Conservation (phyloP, 2,329 filamentous ascomycete genomes). For the Truncatella angustata region DNA sequence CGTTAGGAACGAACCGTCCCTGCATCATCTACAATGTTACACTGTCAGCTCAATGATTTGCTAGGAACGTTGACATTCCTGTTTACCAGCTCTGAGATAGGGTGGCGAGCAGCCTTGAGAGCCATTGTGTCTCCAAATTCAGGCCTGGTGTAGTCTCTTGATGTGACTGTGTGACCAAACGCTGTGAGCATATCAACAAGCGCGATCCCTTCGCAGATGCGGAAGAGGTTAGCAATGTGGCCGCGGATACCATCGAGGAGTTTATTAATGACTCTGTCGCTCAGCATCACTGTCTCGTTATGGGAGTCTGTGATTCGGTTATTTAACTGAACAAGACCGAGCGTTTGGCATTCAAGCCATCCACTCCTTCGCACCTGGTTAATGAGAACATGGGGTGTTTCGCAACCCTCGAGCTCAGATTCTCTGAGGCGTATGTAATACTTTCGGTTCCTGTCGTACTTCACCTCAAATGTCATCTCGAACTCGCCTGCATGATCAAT, state of each 20-base stretch:
- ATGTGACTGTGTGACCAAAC: slow-evolving; percentile 72
- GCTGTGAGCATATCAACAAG: slow-evolving; percentile 82
- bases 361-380: slow-evolving; percentile 72
- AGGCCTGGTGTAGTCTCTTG: slow-evolving; percentile 59
- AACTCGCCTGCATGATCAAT: slow-evolving; percentile 49
- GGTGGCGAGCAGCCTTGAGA: slow-evolving; percentile 73
- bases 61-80: neutral
- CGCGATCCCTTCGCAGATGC: slow-evolving; percentile 80
- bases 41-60: neutral
- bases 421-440: slow-evolving; percentile 73
- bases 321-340: slow-evolving; percentile 80
- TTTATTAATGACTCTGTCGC: slow-evolving; percentile 71
- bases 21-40: slow-evolving; percentile 50
- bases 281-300: slow-evolving; percentile 79
- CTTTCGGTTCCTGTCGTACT: slow-evolving; percentile 73
- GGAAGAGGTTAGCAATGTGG: slow-evolving; percentile 73
- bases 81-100: slow-evolving; percentile 67
- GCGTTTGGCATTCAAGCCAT: slow-evolving; percentile 82
- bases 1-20: slow-evolving; percentile 78
- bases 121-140: slow-evolving; percentile 67
- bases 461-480: slow-evolving; percentile 62
- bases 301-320: slow-evolving; percentile 76
- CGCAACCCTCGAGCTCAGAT: slow-evolving; percentile 58
- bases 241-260: slow-evolving; percentile 71
- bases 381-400: slow-evolving; percentile 69